These are phyloP conservation scores for Cryptococcus wingfieldii DNA, from an alignment of 1,284 basidiomycete genomes.

Conservation along the genomic window DNA sequence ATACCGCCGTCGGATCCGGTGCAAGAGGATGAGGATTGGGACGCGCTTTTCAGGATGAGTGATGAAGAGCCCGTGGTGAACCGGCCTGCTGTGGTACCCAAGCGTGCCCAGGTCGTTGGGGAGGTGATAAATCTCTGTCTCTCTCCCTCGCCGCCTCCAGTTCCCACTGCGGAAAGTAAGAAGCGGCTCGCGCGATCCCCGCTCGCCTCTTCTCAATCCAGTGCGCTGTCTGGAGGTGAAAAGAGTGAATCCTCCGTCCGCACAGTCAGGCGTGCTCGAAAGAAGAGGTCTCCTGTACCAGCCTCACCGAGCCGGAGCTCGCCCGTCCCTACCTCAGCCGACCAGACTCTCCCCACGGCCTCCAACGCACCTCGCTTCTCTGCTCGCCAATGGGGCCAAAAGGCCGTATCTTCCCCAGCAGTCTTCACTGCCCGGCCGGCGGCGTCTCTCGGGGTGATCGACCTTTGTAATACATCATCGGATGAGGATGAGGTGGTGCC, in stretches of 20 bases:
- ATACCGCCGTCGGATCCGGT: background rate
- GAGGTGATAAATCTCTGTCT: constrained; percentile 3
- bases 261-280: background rate
- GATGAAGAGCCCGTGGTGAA: background rate
- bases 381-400: background rate
- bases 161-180: constrained; percentile 3
- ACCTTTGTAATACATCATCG: background rate
- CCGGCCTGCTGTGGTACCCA: background rate
- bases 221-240: background rate
- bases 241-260: background rate
- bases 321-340: background rate
- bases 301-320: background rate
- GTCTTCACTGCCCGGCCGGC: constrained; percentile 1
- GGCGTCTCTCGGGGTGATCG: background rate
- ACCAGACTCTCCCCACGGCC: background rate
- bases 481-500: background rate
- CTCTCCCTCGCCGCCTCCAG: constrained; percentile 5
- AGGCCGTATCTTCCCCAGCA: constrained; percentile 14
- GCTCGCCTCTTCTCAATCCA: background rate
- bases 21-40: constrained; percentile 8
- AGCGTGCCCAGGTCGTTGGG: background rate
- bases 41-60: background rate
- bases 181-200: constrained; percentile 3
- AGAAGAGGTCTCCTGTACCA: background rate
- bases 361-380: background rate